Evolutionary conservation across 2,329 filamentous ascomycete species (phyloP).

Genomic region (Cladobotryum protrusum): DNA sequence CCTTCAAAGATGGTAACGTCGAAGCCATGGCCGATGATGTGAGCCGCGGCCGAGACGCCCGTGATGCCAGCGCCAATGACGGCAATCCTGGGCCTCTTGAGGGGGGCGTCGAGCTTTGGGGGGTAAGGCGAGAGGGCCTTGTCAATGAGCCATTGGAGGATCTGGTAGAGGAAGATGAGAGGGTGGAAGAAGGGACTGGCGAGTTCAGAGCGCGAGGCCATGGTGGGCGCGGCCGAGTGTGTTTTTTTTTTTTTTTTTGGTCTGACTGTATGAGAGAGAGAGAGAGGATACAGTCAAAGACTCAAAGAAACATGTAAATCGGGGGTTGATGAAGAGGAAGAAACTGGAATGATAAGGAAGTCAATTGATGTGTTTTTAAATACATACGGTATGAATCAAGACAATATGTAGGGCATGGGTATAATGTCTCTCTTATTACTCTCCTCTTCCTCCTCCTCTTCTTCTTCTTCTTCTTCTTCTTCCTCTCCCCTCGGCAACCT

Average conservation of each 20-base stretch:
- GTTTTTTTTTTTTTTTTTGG: too few relatives aligned
- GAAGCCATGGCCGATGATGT: slow-evolving; percentile 81
- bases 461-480: too few relatives aligned
- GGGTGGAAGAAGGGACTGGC: slow-evolving; percentile 43
- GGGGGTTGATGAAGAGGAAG: not conserved
- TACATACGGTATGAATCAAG: not conserved
- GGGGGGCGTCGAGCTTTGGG: slow-evolving; percentile 50
- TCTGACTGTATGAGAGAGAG: too few relatives aligned
- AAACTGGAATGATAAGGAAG: not conserved
- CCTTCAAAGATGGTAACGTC: slow-evolving; percentile 75
- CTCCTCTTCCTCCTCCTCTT: too few relatives aligned
- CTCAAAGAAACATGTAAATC: too few relatives aligned
- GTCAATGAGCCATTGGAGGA: slow-evolving; percentile 59
- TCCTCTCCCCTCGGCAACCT: not conserved
- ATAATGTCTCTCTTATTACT: too few relatives aligned
- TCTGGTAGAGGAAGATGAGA: slow-evolving; percentile 55
- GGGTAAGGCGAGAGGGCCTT: slow-evolving; percentile 64
- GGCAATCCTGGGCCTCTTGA: slow-evolving; percentile 60
- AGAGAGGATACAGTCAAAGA: too few relatives aligned
- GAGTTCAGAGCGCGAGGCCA: slow-evolving; percentile 1
- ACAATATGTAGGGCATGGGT: too few relatives aligned
- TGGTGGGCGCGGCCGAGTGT: not conserved
- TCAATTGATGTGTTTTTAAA: not conserved
- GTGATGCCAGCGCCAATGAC: slow-evolving; percentile 68
- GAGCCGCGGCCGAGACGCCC: slow-evolving; percentile 70